Percentiles rank a stretch among this genome's conserved stretches.
These are phyloP conservation scores for Aspergillus floridensis DNA, from an alignment of 2,329 filamentous ascomycete genomes.

Conservation along the genomic window DNA sequence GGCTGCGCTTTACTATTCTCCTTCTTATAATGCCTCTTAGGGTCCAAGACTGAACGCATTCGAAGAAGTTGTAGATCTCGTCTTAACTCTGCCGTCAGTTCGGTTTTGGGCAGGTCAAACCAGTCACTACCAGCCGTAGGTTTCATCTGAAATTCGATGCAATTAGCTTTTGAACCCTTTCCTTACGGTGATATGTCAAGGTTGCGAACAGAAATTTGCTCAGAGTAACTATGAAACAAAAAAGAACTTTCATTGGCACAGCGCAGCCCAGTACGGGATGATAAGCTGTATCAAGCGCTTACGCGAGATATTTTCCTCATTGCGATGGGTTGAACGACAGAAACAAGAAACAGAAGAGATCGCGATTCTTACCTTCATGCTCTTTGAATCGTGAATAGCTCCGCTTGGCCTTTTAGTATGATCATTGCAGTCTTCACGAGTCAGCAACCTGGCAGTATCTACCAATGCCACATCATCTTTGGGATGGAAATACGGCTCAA, in stretches of 20 bases:
- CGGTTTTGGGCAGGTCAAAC: slow-evolving; percentile 84
- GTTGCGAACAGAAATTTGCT: slow-evolving; percentile 39
- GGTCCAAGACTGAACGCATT: slow-evolving; percentile 84
- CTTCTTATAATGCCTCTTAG: slow-evolving; percentile 90
- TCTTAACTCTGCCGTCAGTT: slow-evolving; percentile 80
- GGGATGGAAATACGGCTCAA: slow-evolving; percentile 55
- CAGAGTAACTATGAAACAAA: slow-evolving; percentile 72
- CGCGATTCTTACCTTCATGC: slow-evolving; percentile 47
- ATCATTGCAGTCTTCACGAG: slow-evolving; percentile 42
- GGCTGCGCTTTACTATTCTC: slow-evolving; percentile 66
- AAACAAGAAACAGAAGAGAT: slow-evolving; percentile 9
- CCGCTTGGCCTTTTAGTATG: slow-evolving; percentile 17
- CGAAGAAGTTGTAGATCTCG: slow-evolving; percentile 84
- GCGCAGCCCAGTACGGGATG: slow-evolving; percentile 76
- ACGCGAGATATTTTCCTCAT: slow-evolving; percentile 74
- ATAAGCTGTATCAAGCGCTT: slow-evolving; percentile 67
- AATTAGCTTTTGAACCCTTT: slow-evolving; percentile 11
- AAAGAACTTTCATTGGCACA: slow-evolving; percentile 67
- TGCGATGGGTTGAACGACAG: slow-evolving; percentile 26
- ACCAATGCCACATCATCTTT: slow-evolving; percentile 53
- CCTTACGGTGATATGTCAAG: slow-evolving; percentile 1
- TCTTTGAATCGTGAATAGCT: not conserved
- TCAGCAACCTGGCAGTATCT: slow-evolving; percentile 52
- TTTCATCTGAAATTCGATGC: slow-evolving; percentile 46
- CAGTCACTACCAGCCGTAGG: slow-evolving; percentile 74